Evolutionary conservation across 305 asterid species (phyloP).

Genomic region (Caryopteris hybrid): DNA sequence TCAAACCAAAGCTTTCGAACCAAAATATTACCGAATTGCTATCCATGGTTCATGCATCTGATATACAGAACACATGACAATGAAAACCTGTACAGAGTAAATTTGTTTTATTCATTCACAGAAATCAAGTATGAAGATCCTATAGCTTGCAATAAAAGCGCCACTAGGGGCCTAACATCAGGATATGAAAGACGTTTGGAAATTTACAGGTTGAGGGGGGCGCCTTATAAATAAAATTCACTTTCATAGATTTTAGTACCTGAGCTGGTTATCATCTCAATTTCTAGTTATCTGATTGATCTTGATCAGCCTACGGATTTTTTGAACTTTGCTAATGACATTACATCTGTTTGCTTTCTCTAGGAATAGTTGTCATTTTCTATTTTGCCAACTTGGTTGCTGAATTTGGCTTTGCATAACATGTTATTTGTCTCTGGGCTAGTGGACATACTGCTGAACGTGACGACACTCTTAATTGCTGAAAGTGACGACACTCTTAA

Average conservation of each 20-base stretch:
- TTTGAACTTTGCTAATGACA: background rate
- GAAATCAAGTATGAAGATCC: too few relatives aligned
- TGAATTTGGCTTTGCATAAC: background rate
- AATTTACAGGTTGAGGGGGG: too few relatives aligned
- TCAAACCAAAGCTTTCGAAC: background rate
- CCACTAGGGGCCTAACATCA: too few relatives aligned
- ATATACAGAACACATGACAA: too few relatives aligned
- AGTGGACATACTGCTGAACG: background rate
- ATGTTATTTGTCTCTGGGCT: background rate
- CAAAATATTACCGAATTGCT: background rate
- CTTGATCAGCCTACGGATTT: too few relatives aligned
- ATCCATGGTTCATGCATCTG: too few relatives aligned
- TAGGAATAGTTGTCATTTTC: background rate
- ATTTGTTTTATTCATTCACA: too few relatives aligned
- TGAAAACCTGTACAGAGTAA: too few relatives aligned
- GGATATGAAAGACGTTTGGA: too few relatives aligned
- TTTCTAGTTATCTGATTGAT: background rate
- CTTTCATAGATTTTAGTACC: background rate
- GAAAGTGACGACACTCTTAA: too few relatives aligned
- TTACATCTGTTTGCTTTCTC: slow-evolving; percentile 1
- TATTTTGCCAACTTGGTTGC: background rate
- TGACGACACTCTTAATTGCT: too few relatives aligned
- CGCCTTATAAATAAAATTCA: background rate
- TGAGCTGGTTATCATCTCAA: background rate
- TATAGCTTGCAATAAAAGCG: too few relatives aligned